phyloP scores from a whole-genome alignment of 2,329 filamentous ascomycete species.

The Ophiocordyceps australis region DNA sequence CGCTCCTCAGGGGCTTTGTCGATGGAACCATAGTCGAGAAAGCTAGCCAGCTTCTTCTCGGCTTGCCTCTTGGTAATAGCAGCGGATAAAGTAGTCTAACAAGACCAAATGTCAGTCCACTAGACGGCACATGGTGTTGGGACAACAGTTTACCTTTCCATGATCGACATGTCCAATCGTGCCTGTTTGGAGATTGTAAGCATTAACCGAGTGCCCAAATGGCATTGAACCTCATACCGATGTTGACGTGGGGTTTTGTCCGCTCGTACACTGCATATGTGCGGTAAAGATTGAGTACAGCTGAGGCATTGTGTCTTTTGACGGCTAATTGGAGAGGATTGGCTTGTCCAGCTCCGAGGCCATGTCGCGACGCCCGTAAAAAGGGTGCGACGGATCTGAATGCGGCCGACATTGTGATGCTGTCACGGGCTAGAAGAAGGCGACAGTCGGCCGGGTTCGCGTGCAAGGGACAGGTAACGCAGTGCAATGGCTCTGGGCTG shows the following conservation, averaged over 20 bases:
- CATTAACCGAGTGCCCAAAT: too few species aligned
- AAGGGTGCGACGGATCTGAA: constrained; percentile 64
- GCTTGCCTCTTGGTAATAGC: constrained; percentile 98
- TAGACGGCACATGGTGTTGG: neutral
- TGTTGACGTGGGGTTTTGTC: constrained; percentile 95
- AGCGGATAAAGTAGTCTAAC: constrained; percentile 90
- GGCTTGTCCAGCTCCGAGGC: constrained; percentile 48
- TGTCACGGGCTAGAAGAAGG: too few species aligned
- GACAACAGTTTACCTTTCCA: constrained; percentile 58
- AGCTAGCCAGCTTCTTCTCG: constrained; percentile 83
- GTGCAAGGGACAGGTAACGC: too few species aligned
- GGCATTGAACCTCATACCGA: constrained; percentile 40
- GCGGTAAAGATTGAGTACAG: constrained; percentile 46
- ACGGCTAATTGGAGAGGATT: constrained; percentile 63
- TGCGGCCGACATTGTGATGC: constrained; percentile 61
- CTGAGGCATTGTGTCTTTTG: constrained; percentile 41
- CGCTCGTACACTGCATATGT: constrained; percentile 63
- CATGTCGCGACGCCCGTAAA: constrained; percentile 62
- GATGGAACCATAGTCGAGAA: constrained; percentile 93
- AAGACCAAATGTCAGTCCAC: too few species aligned
- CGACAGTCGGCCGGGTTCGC: too few species aligned
- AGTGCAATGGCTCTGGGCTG: too few species aligned
- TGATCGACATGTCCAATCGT: constrained; percentile 99
- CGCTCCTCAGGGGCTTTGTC: constrained; percentile 99
- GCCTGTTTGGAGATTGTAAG: constrained; percentile 24